Conservation (phyloP, 768 basidiomycete species). For the Crassisporium funariophilum region DNA sequence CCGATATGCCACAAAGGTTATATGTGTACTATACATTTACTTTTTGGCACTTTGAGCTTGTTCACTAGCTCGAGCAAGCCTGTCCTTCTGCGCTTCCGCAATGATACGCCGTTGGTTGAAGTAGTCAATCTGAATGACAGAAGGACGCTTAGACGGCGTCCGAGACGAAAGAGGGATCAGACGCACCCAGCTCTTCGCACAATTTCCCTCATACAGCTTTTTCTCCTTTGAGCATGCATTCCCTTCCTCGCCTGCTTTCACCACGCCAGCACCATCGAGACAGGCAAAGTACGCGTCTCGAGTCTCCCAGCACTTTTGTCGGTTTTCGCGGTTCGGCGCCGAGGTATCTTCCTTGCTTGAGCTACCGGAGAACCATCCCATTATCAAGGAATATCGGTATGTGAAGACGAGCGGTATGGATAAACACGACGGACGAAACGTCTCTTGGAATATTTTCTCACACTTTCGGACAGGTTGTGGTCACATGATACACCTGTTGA, state of each 20-base stretch:
- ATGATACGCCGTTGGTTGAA: constrained; percentile 90
- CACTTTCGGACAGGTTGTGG: no score
- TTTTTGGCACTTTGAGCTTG: constrained; percentile 36
- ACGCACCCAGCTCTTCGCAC: constrained; percentile 90
- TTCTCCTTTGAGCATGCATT: constrained; percentile 59
- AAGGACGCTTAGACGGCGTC: background rate
- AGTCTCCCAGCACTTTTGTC: constrained; percentile 83
- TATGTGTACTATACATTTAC: constrained; percentile 17
- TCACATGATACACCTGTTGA: background rate
- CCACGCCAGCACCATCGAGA: constrained; percentile 66
- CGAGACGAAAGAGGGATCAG: background rate
- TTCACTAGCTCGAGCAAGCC: constrained; percentile 51
- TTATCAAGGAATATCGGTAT: constrained; percentile 22
- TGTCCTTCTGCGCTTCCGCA: constrained; percentile 75
- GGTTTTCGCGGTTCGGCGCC: constrained; percentile 58
- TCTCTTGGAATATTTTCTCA: no score
- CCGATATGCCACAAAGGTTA: constrained; percentile 8
- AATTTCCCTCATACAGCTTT: constrained; percentile 65
- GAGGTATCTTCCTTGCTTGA: constrained; percentile 38
- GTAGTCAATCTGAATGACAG: constrained; percentile 74
- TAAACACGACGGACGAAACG: no score
- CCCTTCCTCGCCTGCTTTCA: constrained; percentile 75
- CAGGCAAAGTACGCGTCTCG: constrained; percentile 87
- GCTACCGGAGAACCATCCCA: constrained; percentile 46
- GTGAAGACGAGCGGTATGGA: no score